Evolutionary conservation across 1,139 yeast species (phyloP).

Genomic region (Insectozyma bohioensis): DNA sequence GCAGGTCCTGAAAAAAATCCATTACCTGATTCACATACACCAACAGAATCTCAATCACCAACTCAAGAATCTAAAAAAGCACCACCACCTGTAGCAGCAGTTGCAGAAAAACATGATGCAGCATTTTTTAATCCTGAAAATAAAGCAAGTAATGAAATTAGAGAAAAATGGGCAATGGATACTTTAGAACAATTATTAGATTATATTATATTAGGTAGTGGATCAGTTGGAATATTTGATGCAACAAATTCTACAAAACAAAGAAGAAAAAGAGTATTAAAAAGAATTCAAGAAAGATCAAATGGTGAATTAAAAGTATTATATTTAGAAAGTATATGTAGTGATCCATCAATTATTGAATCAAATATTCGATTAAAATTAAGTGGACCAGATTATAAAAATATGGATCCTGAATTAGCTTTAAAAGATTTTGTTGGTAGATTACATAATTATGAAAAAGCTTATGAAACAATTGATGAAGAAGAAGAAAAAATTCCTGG

Average conservation of each 20-base stretch:
- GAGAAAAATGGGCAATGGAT: conserved; percentile 97
- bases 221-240: conserved; percentile 92
- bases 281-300: conserved; percentile 68
- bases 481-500: conserved; percentile 60
- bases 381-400: conserved; percentile 89
- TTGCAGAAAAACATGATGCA: conserved; percentile 62
- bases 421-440: conserved; percentile 80
- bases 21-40: conserved; percentile 58
- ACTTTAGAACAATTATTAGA: conserved; percentile 83
- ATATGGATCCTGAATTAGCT: conserved; percentile 82
- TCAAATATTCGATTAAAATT: conserved; percentile 80
- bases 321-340: conserved; percentile 84
- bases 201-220: conserved; percentile 75
- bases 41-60: conserved; percentile 18
- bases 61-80: conserved; percentile 12
- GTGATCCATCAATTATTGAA: conserved; percentile 74
- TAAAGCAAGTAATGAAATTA: conserved; percentile 56
- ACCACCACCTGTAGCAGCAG: conserved; percentile 16
- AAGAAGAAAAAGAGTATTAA: conserved; percentile 67
- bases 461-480: conserved; percentile 87
- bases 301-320: conserved; percentile 77
- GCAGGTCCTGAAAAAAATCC: conserved; percentile 76
- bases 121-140: conserved; percentile 86
- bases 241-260: conserved; percentile 88
- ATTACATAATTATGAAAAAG: conserved; percentile 79